Percentiles rank a stretch among this genome's conserved stretches.
Evolutionary conservation across 108 stramenopile genomes (phyloP).

Genomic region (Skeletonema grethae): DNA sequence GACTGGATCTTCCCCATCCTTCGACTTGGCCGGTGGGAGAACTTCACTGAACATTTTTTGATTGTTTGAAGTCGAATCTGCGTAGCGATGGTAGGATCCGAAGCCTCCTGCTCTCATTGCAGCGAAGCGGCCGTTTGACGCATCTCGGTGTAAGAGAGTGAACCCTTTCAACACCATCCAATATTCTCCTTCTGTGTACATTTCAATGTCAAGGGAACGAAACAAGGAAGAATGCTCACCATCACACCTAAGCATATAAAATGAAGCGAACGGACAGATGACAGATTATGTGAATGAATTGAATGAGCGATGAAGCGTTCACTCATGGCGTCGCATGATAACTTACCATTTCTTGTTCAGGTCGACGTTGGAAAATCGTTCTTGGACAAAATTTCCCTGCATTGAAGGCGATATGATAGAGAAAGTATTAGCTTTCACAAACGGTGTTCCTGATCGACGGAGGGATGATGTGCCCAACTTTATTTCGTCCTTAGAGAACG

Average conservation of each 20-base stretch:
- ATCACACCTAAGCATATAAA: constrained; percentile 35
- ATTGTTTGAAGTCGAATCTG: constrained; percentile 10
- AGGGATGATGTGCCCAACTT: constrained; percentile 70
- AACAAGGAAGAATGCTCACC: constrained; percentile 64
- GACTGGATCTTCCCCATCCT: constrained; percentile 50
- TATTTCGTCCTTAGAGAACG: constrained; percentile 53
- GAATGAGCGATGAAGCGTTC: not conserved
- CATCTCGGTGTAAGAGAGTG: constrained; percentile 83
- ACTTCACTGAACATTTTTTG: constrained; percentile 27
- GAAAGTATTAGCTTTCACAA: constrained; percentile 66
- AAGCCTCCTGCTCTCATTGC: constrained; percentile 74
- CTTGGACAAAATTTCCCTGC: constrained; percentile 35
- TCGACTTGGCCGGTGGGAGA: constrained; percentile 29
- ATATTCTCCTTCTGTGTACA: constrained; percentile 88
- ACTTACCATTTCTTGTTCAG: constrained; percentile 68
- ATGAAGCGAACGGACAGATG: not conserved
- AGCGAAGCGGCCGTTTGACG: constrained; percentile 74
- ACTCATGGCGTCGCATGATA: not conserved
- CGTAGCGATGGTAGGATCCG: constrained; percentile 57
- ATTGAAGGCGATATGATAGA: constrained; percentile 56
- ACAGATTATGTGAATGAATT: not conserved
- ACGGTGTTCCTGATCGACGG: constrained; percentile 67
- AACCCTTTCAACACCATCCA: constrained; percentile 90
- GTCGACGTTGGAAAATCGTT: constrained; percentile 35
- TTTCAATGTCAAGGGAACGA: constrained; percentile 81